Evolutionary conservation across 106 monocot genomes (phyloP).

Genomic region (Platanthera zijinensis): DNA sequence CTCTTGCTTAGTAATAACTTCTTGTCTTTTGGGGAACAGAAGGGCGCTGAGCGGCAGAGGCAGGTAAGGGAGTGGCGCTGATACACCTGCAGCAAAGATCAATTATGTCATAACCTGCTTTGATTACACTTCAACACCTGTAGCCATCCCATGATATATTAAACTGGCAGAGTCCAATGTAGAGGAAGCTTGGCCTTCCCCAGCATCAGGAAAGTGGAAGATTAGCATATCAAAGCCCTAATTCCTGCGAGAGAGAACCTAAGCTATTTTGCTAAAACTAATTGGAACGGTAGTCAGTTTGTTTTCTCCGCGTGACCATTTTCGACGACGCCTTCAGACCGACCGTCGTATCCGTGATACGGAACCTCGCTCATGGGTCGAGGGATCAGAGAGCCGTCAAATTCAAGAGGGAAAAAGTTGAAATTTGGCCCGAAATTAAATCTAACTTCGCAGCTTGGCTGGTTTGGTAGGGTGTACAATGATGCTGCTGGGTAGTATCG

Average conservation of each 20-base stretch:
- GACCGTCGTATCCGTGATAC: constrained; percentile 33
- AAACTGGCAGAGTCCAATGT: too few relatives aligned
- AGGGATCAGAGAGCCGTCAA: constrained; percentile 46
- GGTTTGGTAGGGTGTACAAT: constrained; percentile 85
- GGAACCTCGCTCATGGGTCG: constrained; percentile 65
- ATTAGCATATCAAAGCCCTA: background rate
- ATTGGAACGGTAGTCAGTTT: constrained; percentile 8
- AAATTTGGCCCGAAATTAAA: constrained; percentile 97
- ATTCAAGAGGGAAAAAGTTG: constrained; percentile 71
- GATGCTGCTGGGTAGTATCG: constrained; percentile 96
- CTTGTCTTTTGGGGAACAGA: too few relatives aligned
- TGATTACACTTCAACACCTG: too few relatives aligned
- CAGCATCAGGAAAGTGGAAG: too few relatives aligned
- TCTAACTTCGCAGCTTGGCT: constrained; percentile 80
- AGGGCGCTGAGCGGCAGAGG: too few relatives aligned
- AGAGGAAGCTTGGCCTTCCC: too few relatives aligned
- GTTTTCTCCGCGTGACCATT: constrained; percentile 23
- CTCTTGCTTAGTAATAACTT: too few relatives aligned
- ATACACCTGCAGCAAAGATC: too few relatives aligned
- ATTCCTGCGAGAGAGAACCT: background rate
- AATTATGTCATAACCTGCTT: too few relatives aligned
- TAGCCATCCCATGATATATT: too few relatives aligned
- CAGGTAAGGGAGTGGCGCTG: too few relatives aligned
- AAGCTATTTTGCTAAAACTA: background rate
- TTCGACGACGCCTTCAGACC: background rate